A percentile compares a stretch with the other conserved stretches of the same genome.
Evolutionary conservation across 805 yeast species (phyloP).

Genomic region (Candida corydali): DNA sequence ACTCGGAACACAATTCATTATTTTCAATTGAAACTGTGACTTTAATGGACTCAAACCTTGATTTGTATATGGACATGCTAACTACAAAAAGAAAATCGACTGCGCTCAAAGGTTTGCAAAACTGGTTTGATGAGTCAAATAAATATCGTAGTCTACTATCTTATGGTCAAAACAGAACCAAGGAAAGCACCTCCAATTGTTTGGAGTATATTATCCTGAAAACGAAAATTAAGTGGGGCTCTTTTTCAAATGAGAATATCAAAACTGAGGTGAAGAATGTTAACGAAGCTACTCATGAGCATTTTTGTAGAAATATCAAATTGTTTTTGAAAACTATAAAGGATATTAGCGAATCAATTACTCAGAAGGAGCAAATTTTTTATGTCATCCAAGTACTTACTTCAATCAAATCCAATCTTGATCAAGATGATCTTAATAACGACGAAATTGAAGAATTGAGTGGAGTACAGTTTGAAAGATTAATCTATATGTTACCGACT

Average conservation of each 20-base stretch:
- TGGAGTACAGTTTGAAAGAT: constrained; percentile 1
- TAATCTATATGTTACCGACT: constrained; percentile 3
- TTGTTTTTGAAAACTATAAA: constrained; percentile 8
- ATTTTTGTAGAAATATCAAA: constrained; percentile 9
- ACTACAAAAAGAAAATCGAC: neutral
- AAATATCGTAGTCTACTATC: too few relatives aligned
- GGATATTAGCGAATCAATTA: neutral
- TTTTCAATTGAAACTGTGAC: constrained; percentile 19
- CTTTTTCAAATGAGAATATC: constrained; percentile 14
- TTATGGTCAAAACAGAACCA: too few relatives aligned
- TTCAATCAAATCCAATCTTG: neutral
- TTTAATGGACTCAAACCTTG: constrained; percentile 25
- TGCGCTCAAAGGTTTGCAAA: constrained; percentile 1
- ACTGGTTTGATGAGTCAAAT: constrained; percentile 8
- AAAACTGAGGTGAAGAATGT: constrained; percentile 13
- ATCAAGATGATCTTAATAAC: too few relatives aligned
- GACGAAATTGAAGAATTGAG: neutral
- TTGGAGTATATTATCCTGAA: too few relatives aligned
- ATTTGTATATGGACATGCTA: constrained; percentile 20
- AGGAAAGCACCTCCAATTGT: too few relatives aligned
- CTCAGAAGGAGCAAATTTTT: neutral
- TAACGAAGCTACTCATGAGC: constrained; percentile 5
- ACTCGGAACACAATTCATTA: constrained; percentile 3
- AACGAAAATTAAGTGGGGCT: constrained; percentile 14
- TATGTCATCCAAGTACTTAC: constrained; percentile 6